These are phyloP conservation scores for Phylloporus arenicola DNA, from an alignment of 768 basidiomycete genomes.

Conservation along the genomic window DNA sequence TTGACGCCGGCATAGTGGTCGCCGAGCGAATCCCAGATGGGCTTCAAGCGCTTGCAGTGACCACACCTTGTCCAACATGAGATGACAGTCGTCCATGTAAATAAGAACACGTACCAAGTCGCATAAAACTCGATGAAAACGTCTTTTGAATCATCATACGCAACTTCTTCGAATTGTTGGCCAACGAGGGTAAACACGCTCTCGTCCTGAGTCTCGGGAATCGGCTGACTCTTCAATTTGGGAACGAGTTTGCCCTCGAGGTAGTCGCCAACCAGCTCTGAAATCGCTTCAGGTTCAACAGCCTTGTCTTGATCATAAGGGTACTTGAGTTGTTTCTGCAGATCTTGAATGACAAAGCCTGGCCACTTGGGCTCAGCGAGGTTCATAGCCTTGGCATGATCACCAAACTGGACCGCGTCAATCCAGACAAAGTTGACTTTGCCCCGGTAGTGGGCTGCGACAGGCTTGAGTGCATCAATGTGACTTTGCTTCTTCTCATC, in stretches of 20 bases:
- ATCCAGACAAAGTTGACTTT: conserved; percentile 98
- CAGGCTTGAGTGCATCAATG: conserved; percentile 63
- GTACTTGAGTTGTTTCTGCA: conserved; percentile 81
- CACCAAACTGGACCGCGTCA: conserved; percentile 89
- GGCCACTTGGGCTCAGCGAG: conserved; percentile 85
- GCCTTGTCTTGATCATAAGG: conserved; percentile 70
- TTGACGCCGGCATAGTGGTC: conserved; percentile 75
- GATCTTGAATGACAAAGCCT: conserved; percentile 86
- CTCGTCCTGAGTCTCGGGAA: conserved; percentile 80
- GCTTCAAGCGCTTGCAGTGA: conserved; percentile 96
- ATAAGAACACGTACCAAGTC: conserved; percentile 63
- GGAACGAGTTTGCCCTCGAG: conserved; percentile 71
- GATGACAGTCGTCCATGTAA: background rate
- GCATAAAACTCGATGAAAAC: conserved; percentile 97
- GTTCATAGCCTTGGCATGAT: conserved; percentile 94
- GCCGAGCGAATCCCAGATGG: conserved; percentile 87
- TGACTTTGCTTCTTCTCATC: conserved; percentile 57
- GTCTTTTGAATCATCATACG: conserved; percentile 85
- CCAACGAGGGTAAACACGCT: conserved; percentile 80
- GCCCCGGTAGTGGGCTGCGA: conserved; percentile 77
- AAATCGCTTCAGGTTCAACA: conserved; percentile 51
- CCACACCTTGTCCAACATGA: conserved; percentile 55
- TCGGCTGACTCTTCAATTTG: conserved; percentile 82
- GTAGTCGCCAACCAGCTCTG: conserved; percentile 59
- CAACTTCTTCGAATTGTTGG: conserved; percentile 83